Percentiles rank a stretch among this genome's conserved stretches.
phyloP scores from a whole-genome alignment of 1,284 basidiomycete genomes.

The Fomes fomentarius region DNA sequence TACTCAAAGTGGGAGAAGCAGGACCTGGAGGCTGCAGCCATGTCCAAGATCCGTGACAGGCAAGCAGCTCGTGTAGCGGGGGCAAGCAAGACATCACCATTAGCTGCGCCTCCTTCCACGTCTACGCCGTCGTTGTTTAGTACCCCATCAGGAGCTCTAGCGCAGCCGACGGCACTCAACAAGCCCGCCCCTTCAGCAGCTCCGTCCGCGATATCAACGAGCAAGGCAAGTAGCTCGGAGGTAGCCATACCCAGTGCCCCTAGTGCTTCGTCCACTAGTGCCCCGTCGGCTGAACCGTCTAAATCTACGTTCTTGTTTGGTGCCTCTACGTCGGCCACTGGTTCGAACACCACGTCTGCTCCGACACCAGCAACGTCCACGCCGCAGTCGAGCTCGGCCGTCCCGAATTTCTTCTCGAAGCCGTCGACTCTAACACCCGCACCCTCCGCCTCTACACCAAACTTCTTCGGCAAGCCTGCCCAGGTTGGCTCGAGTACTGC shows the following conservation, averaged over 20 bases:
- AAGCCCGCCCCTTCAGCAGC: too few species aligned
- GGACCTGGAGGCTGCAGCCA: slow-evolving; percentile 76
- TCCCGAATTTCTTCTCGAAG: slow-evolving; percentile 29
- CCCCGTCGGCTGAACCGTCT: slow-evolving; percentile 8
- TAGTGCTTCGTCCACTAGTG: slow-evolving; percentile 3
- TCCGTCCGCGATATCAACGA: too few species aligned
- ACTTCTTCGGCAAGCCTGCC: slow-evolving; percentile 27
- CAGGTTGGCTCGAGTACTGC: slow-evolving; percentile 7
- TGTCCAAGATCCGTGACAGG: slow-evolving; percentile 46
- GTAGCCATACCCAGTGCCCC: background rate
- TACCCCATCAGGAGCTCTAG: slow-evolving; percentile 14
- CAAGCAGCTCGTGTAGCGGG: slow-evolving; percentile 14
- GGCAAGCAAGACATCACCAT: slow-evolving; percentile 24
- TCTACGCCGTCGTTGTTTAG: slow-evolving; percentile 18
- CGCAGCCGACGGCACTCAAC: background rate
- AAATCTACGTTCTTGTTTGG: slow-evolving; percentile 22
- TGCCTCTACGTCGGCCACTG: slow-evolving; percentile 19
- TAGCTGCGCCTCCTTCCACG: slow-evolving; percentile 15
- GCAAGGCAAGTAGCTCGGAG: too few species aligned
- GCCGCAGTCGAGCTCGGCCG: slow-evolving; percentile 15
- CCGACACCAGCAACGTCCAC: background rate
- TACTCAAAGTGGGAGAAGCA: slow-evolving; percentile 85
- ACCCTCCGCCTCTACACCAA: slow-evolving; percentile 16
- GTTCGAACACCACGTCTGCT: slow-evolving; percentile 9
- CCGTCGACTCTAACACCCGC: slow-evolving; percentile 11